Percentiles rank a stretch among this genome's conserved stretches.
Conservation (phyloP, 2,329 filamentous ascomycete genomes). For the Acarospora socialis region DNA sequence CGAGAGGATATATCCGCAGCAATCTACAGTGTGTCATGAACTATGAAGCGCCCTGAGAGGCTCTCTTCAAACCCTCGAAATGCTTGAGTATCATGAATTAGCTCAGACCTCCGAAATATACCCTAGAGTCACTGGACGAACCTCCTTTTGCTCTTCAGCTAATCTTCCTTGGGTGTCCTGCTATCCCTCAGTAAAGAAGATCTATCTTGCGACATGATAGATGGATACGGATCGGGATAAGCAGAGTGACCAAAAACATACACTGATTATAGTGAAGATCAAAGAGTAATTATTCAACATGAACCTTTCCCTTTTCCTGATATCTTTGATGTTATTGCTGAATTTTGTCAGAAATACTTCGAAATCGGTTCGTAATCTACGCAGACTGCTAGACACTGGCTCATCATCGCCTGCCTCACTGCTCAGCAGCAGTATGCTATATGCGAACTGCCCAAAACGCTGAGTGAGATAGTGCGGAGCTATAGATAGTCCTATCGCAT, state of each 20-base stretch:
- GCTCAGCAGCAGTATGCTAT: constrained; percentile 70
- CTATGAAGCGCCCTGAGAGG: too few species aligned
- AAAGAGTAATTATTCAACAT: constrained; percentile 93
- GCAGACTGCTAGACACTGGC: constrained; percentile 69
- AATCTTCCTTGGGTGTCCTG: constrained; percentile 33
- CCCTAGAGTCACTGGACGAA: too few species aligned
- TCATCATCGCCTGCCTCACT: constrained; percentile 90
- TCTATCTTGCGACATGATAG: too few species aligned
- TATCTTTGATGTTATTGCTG: constrained; percentile 61
- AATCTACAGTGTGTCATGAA: too few species aligned
- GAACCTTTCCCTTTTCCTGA: constrained; percentile 71
- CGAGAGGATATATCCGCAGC: too few species aligned
- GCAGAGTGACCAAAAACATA: constrained; percentile 19
- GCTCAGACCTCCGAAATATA: too few species aligned
- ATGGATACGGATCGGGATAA: not conserved
- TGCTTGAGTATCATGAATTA: too few species aligned
- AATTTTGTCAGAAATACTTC: constrained; percentile 70
- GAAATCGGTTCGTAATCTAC: constrained; percentile 63
- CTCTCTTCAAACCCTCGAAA: too few species aligned
- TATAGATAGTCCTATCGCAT: constrained; percentile 50
- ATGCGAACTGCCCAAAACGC: constrained; percentile 83
- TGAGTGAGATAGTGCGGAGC: constrained; percentile 89
- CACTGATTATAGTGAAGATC: constrained; percentile 80
- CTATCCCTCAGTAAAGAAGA: constrained; percentile 9
- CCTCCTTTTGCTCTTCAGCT: too few species aligned